Base-by-base conservation (phyloP, 352 stramenopile genomes). In the Phytopythium sindhum region DNA sequence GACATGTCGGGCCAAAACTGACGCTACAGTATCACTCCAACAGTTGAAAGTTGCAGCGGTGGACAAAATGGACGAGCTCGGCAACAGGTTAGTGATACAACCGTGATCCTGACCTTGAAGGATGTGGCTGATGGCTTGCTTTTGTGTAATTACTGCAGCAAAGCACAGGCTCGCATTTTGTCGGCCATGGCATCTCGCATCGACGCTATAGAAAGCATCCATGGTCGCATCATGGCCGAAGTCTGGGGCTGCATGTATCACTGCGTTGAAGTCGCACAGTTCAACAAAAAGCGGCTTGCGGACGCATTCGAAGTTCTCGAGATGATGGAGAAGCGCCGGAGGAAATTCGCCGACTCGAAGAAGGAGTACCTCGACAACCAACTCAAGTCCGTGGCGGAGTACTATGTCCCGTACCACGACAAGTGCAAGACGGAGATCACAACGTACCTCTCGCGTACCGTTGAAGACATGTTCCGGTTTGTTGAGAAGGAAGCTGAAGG, bases 241-340 rank as follows among this genome's bases (percentile, higher is more conserved):
- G 83, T 91, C 2, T 91, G 80, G 81, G 83, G 82, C 2, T 93
- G 85, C 51, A 76, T 93, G 77, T 70, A 91, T 42, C 84, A 95
- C 69, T 93, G 86, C 39, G 80, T 95, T 5, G 81, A 95, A 65
- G 81, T 95, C 39, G 84, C 83, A 0, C 85, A 93, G 65, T 88
- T 87, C 57, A 83, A 86, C 47, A 86, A 84, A 39, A 77, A 82
- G 29, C 77, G 86, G 0, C 72, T 95, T 1, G 29, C 71, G 14
- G 79, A 90, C 60, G 83, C 86, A 2, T 93, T 95, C 48, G 74
- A 87, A 44, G 73, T 93, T 17, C 73, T 95, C 35, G 76, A 93
- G 23, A 69, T 91, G 39, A 91, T 95, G 75, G 86, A 93, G 57
- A 74, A 68, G 26, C 75, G 84, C 0, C 80, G 84, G 1, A 71